Conservation (phyloP, 306 rosid genomes). For the Mimosa bimucronata region DNA sequence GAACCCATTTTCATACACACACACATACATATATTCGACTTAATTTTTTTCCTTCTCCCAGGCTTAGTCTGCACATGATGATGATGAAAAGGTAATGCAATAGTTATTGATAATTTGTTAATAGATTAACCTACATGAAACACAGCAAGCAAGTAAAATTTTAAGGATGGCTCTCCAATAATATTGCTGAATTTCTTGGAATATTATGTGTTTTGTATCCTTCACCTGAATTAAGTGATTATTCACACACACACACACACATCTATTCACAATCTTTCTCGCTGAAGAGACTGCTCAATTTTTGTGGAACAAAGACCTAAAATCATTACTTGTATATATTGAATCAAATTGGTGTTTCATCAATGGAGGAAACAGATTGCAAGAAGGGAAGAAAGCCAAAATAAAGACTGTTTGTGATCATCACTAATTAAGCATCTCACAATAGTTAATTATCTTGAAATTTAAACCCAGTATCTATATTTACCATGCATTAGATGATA, state of each 20-base stretch:
- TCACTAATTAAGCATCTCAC: not conserved
- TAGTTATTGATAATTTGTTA: not conserved
- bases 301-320: conserved; percentile 1
- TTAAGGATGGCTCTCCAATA: not conserved
- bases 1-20: not conserved
- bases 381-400: not conserved
- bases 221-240: not conserved
- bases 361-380: not conserved
- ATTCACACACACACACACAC: not conserved
- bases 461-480: conserved; percentile 1
- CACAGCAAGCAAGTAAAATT: no score
- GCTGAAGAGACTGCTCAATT: not conserved
- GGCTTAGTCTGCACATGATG: not conserved
- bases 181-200: not conserved
- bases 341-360: conserved; percentile 6
- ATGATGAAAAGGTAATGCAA: not conserved
- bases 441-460: conserved; percentile 4
- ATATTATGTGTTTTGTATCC: not conserved
- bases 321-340: not conserved
- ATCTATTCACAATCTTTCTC: not conserved
- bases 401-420: not conserved
- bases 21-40: no score
- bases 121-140: no score
- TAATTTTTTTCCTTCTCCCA: not conserved
- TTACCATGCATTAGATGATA: not conserved